These are phyloP conservation scores for Aureobasidium sp. DNA, from an alignment of 2,329 filamentous ascomycete species.

Conservation along the genomic window DNA sequence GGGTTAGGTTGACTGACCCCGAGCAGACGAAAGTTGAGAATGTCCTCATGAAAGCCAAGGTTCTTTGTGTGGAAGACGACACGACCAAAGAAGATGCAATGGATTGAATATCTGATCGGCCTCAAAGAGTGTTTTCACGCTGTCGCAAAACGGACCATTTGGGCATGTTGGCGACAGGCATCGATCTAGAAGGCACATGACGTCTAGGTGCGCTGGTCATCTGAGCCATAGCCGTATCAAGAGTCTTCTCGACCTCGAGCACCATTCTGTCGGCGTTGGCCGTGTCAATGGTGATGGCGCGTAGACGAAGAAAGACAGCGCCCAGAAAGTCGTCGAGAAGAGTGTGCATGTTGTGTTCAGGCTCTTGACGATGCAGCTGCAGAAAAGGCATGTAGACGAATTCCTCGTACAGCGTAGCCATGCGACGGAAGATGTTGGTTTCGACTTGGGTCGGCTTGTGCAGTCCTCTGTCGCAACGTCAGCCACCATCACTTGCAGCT, in stretches of 20 bases:
- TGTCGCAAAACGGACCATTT: constrained; percentile 8
- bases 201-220: not conserved
- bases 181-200: constrained; percentile 6
- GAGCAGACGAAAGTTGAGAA: constrained; percentile 49
- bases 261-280: not conserved
- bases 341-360: constrained; percentile 17
- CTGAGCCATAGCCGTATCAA: not conserved
- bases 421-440: constrained; percentile 8
- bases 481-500: not conserved
- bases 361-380: constrained; percentile 10
- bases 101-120: not conserved
- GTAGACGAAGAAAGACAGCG: constrained; percentile 6
- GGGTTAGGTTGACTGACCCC: not conserved
- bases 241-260: not conserved
- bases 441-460: constrained; percentile 8
- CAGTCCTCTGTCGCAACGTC: not conserved
- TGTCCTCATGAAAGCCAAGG: constrained; percentile 59
- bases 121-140: constrained; percentile 22
- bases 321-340: constrained; percentile 12
- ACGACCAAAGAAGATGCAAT: not conserved
- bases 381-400: constrained; percentile 16
- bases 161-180: not conserved
- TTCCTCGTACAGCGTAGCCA: constrained; percentile 10
- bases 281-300: not conserved
- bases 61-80: constrained; percentile 42